Evolutionary conservation across 2,329 filamentous ascomycete species (phyloP).

Genomic region (Coniochaeta pulveracea): DNA sequence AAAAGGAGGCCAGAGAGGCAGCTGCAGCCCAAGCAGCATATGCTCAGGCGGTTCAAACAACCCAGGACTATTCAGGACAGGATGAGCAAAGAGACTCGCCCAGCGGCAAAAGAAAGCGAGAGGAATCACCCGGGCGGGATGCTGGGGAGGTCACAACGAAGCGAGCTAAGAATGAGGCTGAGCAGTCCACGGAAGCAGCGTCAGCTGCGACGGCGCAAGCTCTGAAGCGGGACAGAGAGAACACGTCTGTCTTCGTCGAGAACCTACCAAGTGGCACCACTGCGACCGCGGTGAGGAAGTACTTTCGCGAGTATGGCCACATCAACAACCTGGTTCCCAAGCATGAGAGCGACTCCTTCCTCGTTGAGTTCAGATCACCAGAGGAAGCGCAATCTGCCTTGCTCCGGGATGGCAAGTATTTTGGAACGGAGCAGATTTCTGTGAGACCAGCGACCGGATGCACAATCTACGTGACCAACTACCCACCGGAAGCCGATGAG

Average conservation of each 20-base stretch:
- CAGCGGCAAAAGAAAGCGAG: constrained; percentile 64
- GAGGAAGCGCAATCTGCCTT: constrained; percentile 76
- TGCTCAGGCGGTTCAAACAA: constrained; percentile 12
- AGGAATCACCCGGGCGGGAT: constrained; percentile 37
- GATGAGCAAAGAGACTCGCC: constrained; percentile 18
- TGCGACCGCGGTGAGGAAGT: constrained; percentile 68
- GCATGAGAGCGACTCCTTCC: constrained; percentile 38
- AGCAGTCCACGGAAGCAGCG: constrained; percentile 18
- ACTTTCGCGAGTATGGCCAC: constrained; percentile 82
- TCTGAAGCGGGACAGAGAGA: constrained; percentile 76
- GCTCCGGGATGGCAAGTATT: constrained; percentile 69
- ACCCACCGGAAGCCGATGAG: constrained; percentile 66
- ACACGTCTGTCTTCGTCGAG: constrained; percentile 72
- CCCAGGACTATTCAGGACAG: too few species aligned
- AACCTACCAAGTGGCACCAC: constrained; percentile 62
- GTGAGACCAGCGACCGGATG: constrained; percentile 67
- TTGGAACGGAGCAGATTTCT: constrained; percentile 57
- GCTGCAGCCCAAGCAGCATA: constrained; percentile 36
- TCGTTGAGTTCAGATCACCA: constrained; percentile 73
- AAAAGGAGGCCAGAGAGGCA: constrained; percentile 52
- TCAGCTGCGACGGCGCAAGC: constrained; percentile 21
- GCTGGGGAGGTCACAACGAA: constrained; percentile 50
- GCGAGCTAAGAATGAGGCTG: constrained; percentile 44
- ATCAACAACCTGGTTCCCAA: constrained; percentile 68
- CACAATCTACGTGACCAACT: constrained; percentile 87